Percentiles rank a stretch among this genome's conserved stretches.
Conservation (phyloP, 805 yeast genomes). For the Lipomyces lipofer region DNA sequence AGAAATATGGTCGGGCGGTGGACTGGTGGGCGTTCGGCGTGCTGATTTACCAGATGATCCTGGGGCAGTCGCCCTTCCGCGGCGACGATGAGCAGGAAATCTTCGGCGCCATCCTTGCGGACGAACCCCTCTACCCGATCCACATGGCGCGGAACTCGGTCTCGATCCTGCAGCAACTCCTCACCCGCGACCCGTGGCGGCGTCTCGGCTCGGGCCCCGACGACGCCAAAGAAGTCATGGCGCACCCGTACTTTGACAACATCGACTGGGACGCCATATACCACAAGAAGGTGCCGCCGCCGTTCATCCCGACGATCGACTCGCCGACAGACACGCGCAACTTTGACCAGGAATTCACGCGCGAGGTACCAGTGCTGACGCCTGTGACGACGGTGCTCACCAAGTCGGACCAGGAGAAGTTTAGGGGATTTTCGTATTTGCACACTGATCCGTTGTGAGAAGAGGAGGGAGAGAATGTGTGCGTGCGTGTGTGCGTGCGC, state of each 20-base stretch:
- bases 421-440: conserved; percentile 92
- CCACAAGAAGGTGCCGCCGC: conserved; percentile 72
- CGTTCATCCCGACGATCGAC: conserved; percentile 82
- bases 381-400: conserved; percentile 89
- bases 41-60: conserved; percentile 88
- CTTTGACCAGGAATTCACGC: conserved; percentile 84
- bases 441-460: conserved; percentile 16
- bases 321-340: conserved; percentile 89
- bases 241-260: conserved; percentile 88
- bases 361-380: conserved; percentile 46
- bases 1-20: conserved; percentile 87
- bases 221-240: conserved; percentile 94
- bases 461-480: neutral
- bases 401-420: conserved; percentile 89
- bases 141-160: conserved; percentile 98
- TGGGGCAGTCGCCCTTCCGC: conserved; percentile 94
- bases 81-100: conserved; percentile 98
- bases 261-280: conserved; percentile 87
- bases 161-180: conserved; percentile 82
- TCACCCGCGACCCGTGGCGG: conserved; percentile 81
- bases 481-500: no score
- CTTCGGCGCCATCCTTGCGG: conserved; percentile 92
- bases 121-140: conserved; percentile 94
- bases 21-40: conserved; percentile 99
- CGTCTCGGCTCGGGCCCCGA: conserved; percentile 85